These are phyloP conservation scores for Dothidotthia symphoricarpi DNA, from an alignment of 2,329 filamentous ascomycete genomes.

Conservation along the genomic window DNA sequence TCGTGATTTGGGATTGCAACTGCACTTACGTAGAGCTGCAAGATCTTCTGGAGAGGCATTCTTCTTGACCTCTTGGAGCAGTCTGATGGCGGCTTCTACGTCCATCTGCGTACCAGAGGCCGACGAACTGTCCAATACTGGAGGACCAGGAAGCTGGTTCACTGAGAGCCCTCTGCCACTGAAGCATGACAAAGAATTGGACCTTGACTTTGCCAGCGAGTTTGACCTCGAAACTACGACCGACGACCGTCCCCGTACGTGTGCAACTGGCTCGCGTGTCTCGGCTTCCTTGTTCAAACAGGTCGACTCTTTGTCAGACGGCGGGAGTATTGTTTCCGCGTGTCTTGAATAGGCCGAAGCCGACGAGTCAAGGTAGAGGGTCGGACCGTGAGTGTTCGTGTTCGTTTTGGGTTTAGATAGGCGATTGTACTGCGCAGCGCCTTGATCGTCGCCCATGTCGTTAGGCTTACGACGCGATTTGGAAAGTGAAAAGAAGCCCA, in stretches of 20 bases:
- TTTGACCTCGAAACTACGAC: constrained; percentile 29
- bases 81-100: constrained; percentile 45
- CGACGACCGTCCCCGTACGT: constrained; percentile 26
- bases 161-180: constrained; percentile 22
- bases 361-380: constrained; percentile 21
- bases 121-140: constrained; percentile 33
- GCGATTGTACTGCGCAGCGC: constrained; percentile 24
- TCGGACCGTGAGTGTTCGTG: constrained; percentile 27
- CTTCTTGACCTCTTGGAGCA: constrained; percentile 51
- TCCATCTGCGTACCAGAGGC: constrained; percentile 41
- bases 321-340: constrained; percentile 29
- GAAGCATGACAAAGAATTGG: constrained; percentile 30
- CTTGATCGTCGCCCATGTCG: constrained; percentile 36
- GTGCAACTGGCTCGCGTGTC: constrained; percentile 20
- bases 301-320: constrained; percentile 23
- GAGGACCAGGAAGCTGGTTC: constrained; percentile 22
- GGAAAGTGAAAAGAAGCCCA: constrained; percentile 10
- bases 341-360: constrained; percentile 24
- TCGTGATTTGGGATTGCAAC: too few species aligned
- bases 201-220: constrained; percentile 23
- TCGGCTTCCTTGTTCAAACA: constrained; percentile 20
- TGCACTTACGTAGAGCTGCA: constrained; percentile 42
- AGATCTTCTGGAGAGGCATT: constrained; percentile 50
- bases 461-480: constrained; percentile 10
- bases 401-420: constrained; percentile 41